Evolutionary conservation across 352 stramenopile species (phyloP).

Genomic region (Phytopythium chamaehyphon): DNA sequence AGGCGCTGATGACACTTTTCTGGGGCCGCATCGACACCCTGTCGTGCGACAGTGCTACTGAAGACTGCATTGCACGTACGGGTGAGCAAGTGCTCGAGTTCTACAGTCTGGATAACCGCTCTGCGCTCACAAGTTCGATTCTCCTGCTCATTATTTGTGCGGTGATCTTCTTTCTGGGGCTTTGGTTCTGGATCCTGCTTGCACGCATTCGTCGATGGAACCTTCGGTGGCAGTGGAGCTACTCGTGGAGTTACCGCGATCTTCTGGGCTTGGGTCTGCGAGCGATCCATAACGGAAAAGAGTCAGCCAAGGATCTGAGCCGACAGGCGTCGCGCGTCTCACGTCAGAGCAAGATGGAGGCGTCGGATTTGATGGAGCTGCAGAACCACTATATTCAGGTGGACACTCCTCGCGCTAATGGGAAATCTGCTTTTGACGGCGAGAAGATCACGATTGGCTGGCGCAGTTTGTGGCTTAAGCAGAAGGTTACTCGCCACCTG

Average conservation of each 20-base stretch:
- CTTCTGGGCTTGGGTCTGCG: background rate
- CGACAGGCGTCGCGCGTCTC: background rate
- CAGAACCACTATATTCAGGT: slow-evolving; percentile 31
- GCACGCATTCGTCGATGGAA: slow-evolving; percentile 18
- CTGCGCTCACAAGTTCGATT: slow-evolving; percentile 25
- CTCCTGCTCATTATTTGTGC: slow-evolving; percentile 35
- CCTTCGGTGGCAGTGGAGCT: slow-evolving; percentile 29
- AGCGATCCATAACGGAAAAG: background rate
- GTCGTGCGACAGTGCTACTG: slow-evolving; percentile 21
- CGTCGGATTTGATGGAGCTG: background rate
- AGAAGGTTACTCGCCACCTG: background rate
- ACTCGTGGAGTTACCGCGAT: slow-evolving; percentile 17
- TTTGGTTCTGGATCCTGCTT: slow-evolving; percentile 23
- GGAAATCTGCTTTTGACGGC: slow-evolving; percentile 10
- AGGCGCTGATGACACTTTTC: slow-evolving; percentile 44
- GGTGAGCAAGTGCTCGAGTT: slow-evolving; percentile 38
- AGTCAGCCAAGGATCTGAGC: background rate
- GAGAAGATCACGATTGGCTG: slow-evolving; percentile 21
- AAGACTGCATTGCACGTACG: slow-evolving; percentile 28
- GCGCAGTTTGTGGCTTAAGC: slow-evolving; percentile 23
- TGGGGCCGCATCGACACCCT: slow-evolving; percentile 35
- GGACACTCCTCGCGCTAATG: slow-evolving; percentile 20
- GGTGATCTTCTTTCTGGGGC: slow-evolving; percentile 27
- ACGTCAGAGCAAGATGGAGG: slow-evolving; percentile 1
- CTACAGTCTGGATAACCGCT: slow-evolving; percentile 38